Evolutionary conservation across 768 basidiomycete genomes (phyloP), one percentile per base, ranked within the genome.

Genomic region (Tulasnella sp.): DNA sequence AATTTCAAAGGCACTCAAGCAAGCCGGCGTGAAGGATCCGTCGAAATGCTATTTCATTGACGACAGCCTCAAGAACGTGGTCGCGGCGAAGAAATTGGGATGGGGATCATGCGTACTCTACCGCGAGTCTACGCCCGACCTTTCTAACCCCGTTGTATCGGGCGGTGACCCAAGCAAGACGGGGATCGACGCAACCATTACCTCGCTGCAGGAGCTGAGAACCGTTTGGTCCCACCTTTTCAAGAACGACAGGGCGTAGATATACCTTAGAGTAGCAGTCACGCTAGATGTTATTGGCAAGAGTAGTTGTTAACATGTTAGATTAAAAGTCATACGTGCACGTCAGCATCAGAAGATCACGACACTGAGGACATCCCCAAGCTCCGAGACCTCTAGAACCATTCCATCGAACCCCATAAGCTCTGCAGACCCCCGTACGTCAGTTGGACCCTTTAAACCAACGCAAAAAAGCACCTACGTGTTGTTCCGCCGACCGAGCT

Each of bases 41-140:
- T 87, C 89, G 16, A 92, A 90, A 83, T 94, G 92, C 82, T 90
- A 91, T 81, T 96, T 96, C 83, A 85, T 96, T 39, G 94, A 96
- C 82, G 94, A 96, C 84, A 95, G 88, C 82, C 86, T 89, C 82
- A 83, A 85, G 31, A 95, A 96, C 81, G 89, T 95, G 31, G 86
- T 89, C 78, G 90, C 91, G 21, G 94, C 94, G 10, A 87, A 87
- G 77, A 85, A 85, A 24, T 84, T 91, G 16, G 91, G 91, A 2
- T 96, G 94, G 94, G 90, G 87, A 0, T 88, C 89, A 79, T 92
- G 92, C 71, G 93, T 90, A 3, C 92, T 94, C 83, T 95, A 94
- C 82, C 90, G 95, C 84, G 83, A 80, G 84, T 42, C 36, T 34
- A 40, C 72, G 36, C 82, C 62, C 16, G 62, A 68, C 9, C 27